Base-by-base conservation (phyloP, 2,329 filamentous ascomycete species). In the Aspergillus eucalypticola region DNA sequence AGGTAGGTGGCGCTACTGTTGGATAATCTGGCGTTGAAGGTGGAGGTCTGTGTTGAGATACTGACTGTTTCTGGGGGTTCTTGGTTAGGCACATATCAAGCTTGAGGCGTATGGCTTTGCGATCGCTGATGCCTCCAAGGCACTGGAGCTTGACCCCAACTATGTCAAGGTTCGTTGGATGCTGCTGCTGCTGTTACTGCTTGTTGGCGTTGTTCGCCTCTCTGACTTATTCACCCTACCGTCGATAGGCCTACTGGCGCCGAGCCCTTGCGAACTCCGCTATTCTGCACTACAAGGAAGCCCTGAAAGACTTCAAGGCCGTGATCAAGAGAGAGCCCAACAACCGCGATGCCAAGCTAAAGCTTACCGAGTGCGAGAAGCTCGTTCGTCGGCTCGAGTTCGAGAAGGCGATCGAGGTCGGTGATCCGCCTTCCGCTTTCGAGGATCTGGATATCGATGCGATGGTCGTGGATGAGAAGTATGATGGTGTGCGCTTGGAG, bases 61-160 rank as follows among this genome's bases (percentile, higher is more conserved):
- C 66, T 67, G 52, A 67, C 54, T 57, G 21, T 61, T 35, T 35
- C 32, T 35, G 25, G 7, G 7, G 41, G 53, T 38, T 54, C 13
- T 48, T 35, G 32, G 60, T 25, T 71, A 96, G 92, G 91, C 91
- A 65, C 85, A 99, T 75, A 94, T 99, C 77, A 98, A 97, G 81
- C 88, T 94, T 41, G 95, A 99, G 78, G 88, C 94, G 19, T 98
- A 93, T 74, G 95, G 95, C 41, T 96, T 94, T 79, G 93, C 95
- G 23, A 90, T 98, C 69, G 84, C 88, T 55, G 95, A 99, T 79
- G 92, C 94, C 32, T 91, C 90, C 56, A 96, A 91, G 77, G 95
- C 95, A 15, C 88, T 98, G 72, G 92, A 96, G 74, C 82, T 98
- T 60, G 91, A 98, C 72, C 87, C 92, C 15, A 86, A 87, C 71